A percentile compares a stretch with the other conserved stretches of the same genome.
These are phyloP conservation scores for Fusarium camptoceras DNA, from an alignment of 2,329 filamentous ascomycete species.

Conservation along the genomic window DNA sequence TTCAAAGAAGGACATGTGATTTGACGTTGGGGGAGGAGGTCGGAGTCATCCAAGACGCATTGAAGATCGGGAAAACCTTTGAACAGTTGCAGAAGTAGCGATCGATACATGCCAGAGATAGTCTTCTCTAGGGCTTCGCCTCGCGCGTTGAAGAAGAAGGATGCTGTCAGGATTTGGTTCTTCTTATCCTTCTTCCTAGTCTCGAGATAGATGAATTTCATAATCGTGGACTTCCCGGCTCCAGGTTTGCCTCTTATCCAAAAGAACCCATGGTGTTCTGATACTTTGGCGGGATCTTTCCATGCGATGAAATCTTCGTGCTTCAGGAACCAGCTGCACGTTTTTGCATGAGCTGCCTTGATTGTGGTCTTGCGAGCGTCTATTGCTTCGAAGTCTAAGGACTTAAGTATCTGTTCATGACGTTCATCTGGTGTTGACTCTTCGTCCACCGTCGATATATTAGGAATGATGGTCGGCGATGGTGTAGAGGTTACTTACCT, in stretches of 20 bases:
- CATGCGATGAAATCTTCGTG: slow-evolving; percentile 23
- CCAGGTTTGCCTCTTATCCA: slow-evolving; percentile 63
- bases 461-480: not conserved
- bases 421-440: not conserved
- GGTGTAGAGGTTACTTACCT: not conserved
- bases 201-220: slow-evolving; percentile 53
- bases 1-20: not conserved
- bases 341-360: slow-evolving; percentile 48
- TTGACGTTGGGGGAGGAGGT: accelerated
- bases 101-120: slow-evolving; percentile 61
- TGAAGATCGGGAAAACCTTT: slow-evolving; percentile 50
- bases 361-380: slow-evolving; percentile 54
- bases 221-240: slow-evolving; percentile 59
- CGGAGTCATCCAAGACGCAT: slow-evolving; percentile 44
- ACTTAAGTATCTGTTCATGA: slow-evolving; percentile 38
- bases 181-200: not conserved
- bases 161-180: slow-evolving; percentile 43
- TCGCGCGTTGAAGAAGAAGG: slow-evolving; percentile 65
- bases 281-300: not conserved
- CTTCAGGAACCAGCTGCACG: slow-evolving; percentile 35
- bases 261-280: slow-evolving; percentile 51
- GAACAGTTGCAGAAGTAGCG: slow-evolving; percentile 61
- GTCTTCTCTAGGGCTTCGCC: slow-evolving; percentile 59
- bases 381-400: slow-evolving; percentile 54
- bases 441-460: not conserved